Conservation (phyloP, 73 alveolate species). For the Breviolum minutum region DNA sequence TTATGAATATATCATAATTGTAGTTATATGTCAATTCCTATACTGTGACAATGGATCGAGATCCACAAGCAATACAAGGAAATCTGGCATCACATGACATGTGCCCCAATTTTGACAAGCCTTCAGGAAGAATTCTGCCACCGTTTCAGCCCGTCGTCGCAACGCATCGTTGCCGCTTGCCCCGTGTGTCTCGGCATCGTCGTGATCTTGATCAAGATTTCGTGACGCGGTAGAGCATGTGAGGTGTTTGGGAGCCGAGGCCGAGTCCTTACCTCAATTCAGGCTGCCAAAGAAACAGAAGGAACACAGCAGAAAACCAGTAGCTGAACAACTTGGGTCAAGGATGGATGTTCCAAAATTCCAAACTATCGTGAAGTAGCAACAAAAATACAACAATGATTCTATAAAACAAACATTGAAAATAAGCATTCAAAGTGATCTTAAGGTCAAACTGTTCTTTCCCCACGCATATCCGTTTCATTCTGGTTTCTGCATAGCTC, state of each 20-base stretch:
- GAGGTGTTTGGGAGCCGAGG: not conserved
- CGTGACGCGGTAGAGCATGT: not conserved
- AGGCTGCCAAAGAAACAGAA: not conserved
- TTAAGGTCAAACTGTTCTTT: too few species aligned
- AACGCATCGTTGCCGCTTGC: not conserved
- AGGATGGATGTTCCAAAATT: not conserved
- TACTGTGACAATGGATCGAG: not conserved
- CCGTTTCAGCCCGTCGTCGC: not conserved
- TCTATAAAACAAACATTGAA: too few species aligned
- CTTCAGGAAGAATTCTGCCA: constrained; percentile 18
- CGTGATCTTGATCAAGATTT: too few species aligned
- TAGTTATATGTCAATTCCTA: too few species aligned
- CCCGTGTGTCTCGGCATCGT: not conserved
- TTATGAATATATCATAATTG: too few species aligned
- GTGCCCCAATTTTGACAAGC: not conserved
- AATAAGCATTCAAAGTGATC: too few species aligned
- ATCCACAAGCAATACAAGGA: not conserved
- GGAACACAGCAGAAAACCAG: not conserved
- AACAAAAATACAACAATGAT: too few species aligned
- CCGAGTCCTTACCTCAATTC: not conserved
- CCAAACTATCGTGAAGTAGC: too few species aligned
- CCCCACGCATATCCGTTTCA: too few species aligned
- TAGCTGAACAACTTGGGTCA: not conserved
- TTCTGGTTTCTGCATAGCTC: too few species aligned
- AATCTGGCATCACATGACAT: too few species aligned